Evolutionary conservation across 495 filamentous ascomycete genomes (phyloP).

Genomic region (Margaritispora aquatica): DNA sequence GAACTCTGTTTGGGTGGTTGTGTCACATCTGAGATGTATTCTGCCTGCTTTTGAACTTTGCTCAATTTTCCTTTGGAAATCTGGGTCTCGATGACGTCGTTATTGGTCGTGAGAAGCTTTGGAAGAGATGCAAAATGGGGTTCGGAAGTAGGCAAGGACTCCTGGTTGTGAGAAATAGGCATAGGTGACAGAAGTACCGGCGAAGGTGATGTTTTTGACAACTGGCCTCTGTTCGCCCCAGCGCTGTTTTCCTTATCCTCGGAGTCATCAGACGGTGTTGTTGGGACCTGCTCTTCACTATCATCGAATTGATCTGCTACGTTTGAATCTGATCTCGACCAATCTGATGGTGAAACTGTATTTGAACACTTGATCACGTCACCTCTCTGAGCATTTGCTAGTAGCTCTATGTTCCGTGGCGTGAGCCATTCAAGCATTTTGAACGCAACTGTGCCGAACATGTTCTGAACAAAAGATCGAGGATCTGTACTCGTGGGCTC

Average conservation of each 20-base stretch:
- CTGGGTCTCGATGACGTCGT: neutral
- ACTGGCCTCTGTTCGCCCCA: neutral
- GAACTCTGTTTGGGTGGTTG: neutral
- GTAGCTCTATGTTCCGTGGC: conserved; percentile 29
- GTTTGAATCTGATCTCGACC: too few species aligned
- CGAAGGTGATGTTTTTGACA: neutral
- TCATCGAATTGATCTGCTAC: too few species aligned
- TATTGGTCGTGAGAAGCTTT: neutral
- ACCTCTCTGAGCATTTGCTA: neutral
- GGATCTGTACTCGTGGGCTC: conserved; percentile 60
- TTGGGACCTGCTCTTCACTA: neutral
- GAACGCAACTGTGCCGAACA: conserved; percentile 71
- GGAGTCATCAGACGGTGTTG: neutral
- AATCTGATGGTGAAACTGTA: too few species aligned
- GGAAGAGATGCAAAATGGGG: neutral
- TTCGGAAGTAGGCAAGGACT: neutral
- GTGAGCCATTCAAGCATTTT: conserved; percentile 78
- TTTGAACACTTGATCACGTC: neutral
- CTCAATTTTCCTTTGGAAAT: conserved; percentile 19
- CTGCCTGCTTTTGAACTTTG: conserved; percentile 12
- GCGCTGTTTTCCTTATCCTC: neutral
- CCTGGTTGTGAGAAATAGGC: neutral
- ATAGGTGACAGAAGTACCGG: neutral
- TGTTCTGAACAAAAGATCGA: conserved; percentile 75
- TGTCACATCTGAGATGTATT: conserved; percentile 5